Evolutionary conservation across 139 green algal species (phyloP).

Genomic region (Chlorella sp.): DNA sequence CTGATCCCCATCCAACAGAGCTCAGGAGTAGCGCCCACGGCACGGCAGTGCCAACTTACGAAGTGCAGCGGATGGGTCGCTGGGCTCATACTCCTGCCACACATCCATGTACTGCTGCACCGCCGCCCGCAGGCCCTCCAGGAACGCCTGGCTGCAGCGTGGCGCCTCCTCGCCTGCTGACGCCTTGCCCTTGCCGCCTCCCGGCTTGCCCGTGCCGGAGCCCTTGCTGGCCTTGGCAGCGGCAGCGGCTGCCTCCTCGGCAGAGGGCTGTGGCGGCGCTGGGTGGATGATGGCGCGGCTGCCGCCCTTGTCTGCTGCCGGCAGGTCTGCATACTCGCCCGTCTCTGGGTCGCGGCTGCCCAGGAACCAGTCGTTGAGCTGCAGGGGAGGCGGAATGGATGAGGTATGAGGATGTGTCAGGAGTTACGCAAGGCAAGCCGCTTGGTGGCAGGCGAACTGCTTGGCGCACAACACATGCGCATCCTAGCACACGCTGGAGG

Average conservation of each 20-base stretch:
- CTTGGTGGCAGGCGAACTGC: too few relatives aligned
- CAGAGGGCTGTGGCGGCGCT: slow-evolving; percentile 59
- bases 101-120: slow-evolving; percentile 82
- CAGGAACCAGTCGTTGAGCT: slow-evolving; percentile 92
- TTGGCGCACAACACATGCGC: too few relatives aligned
- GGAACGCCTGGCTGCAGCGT: slow-evolving; percentile 65
- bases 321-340: slow-evolving; percentile 87
- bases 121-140: slow-evolving; percentile 71
- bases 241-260: slow-evolving; percentile 51
- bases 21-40: neutral
- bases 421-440: too few relatives aligned
- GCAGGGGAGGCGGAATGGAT: neutral
- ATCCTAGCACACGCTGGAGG: too few relatives aligned
- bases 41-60: neutral
- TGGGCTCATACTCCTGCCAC: slow-evolving; percentile 74
- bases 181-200: slow-evolving; percentile 48
- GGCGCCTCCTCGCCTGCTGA: neutral
- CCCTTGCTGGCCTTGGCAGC: slow-evolving; percentile 33
- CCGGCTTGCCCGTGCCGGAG: slow-evolving; percentile 25
- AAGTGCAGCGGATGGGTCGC: neutral
- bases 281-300: slow-evolving; percentile 84
- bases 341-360: slow-evolving; percentile 81
- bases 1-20: too few relatives aligned
- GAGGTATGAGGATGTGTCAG: neutral
- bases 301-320: slow-evolving; percentile 78